A percentile compares a stretch with the other conserved stretches of the same genome.
phyloP scores from a whole-genome alignment of 1,139 yeast species.

The Candida labiduridarum region DNA sequence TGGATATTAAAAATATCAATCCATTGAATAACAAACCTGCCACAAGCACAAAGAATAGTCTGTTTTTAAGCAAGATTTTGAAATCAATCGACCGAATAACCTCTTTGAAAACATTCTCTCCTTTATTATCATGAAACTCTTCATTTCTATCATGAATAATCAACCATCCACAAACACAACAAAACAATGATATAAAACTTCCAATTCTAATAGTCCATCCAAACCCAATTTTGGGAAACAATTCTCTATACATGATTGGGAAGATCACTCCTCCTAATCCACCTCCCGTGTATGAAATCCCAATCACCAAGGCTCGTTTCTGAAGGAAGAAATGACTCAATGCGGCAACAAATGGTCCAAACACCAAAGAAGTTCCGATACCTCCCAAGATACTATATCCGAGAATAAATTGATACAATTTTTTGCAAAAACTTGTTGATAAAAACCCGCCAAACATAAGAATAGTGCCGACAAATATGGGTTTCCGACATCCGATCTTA shows the following conservation, averaged over 20 bases:
- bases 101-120: constrained; percentile 11
- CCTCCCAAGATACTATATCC: constrained; percentile 29
- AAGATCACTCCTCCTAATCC: constrained; percentile 32
- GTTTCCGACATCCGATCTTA: constrained; percentile 23
- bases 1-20: constrained; percentile 27
- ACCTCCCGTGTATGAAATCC: constrained; percentile 30
- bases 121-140: constrained; percentile 18
- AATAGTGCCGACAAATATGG: constrained; percentile 20
- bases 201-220: constrained; percentile 32
- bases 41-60: constrained; percentile 28
- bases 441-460: constrained; percentile 25
- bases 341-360: constrained; percentile 26
- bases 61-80: constrained; percentile 25
- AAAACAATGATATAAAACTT: constrained; percentile 23
- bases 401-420: constrained; percentile 29
- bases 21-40: constrained; percentile 35
- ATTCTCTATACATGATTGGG: constrained; percentile 25
- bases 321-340: constrained; percentile 27
- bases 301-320: constrained; percentile 28
- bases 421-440: constrained; percentile 23
- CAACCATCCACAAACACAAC: constrained; percentile 19
- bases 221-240: constrained; percentile 29
- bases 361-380: constrained; percentile 28
- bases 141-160: constrained; percentile 25
- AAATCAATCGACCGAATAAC: constrained; percentile 29